phyloP scores from a whole-genome alignment of 148 eudicot genomes.

The Selenicereus undatus region DNA sequence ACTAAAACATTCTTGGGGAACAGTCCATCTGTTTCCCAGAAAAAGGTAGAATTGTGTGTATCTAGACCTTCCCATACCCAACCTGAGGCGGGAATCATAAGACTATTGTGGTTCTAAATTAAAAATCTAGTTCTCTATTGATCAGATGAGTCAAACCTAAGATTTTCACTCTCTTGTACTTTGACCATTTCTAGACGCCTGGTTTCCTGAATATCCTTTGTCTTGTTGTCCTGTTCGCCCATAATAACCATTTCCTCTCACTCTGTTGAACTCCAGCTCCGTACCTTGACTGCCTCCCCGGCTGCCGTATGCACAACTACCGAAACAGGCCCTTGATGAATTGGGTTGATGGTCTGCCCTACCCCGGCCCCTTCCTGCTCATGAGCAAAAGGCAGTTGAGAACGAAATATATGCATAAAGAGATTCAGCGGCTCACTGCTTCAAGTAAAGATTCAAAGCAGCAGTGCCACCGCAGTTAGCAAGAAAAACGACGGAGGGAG shows the following conservation, averaged over 20 bases:
- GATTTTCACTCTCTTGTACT: constrained; percentile 28
- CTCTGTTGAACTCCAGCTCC: constrained; percentile 53
- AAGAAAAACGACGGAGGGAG: too few relatives aligned
- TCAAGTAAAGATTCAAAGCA: too few relatives aligned
- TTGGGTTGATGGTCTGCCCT: constrained; percentile 56
- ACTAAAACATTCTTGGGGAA: not conserved
- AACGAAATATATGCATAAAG: too few relatives aligned
- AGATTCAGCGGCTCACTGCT: too few relatives aligned
- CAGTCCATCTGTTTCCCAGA: not conserved
- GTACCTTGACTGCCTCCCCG: constrained; percentile 49
- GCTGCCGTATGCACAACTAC: constrained; percentile 42
- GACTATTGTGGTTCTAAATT: not conserved
- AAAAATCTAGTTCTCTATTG: constrained; percentile 9
- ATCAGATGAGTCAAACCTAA: constrained; percentile 18
- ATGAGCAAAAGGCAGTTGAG: not conserved
- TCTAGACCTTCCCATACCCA: not conserved
- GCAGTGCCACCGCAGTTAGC: too few relatives aligned
- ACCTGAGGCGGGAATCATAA: not conserved
- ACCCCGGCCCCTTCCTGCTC: constrained; percentile 87
- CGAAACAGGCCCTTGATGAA: constrained; percentile 52
- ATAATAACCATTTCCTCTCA: constrained; percentile 67
- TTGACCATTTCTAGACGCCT: constrained; percentile 40
- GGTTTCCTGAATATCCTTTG: constrained; percentile 33
- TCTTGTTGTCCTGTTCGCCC: constrained; percentile 48
- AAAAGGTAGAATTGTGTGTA: not conserved